Conservation (phyloP, 495 filamentous ascomycete genomes). For the Aspergillus bridgeri region DNA sequence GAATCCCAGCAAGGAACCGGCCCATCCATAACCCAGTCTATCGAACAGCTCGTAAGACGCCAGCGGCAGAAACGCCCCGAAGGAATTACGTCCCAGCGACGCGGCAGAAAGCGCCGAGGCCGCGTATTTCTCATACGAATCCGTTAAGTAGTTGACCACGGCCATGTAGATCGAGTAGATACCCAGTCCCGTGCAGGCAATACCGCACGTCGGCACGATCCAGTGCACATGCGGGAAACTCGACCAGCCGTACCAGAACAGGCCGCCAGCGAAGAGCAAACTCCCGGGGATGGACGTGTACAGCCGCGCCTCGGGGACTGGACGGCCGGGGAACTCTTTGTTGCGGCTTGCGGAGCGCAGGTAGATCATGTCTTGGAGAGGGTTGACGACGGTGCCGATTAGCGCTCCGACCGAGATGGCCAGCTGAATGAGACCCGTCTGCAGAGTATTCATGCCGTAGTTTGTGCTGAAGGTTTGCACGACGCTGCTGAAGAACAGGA, state of each 20-base stretch:
- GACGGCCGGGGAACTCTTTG: conserved; percentile 23
- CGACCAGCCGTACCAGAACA: conserved; percentile 46
- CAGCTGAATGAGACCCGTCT: conserved; percentile 37
- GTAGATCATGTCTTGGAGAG: conserved; percentile 38
- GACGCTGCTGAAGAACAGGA: conserved; percentile 42
- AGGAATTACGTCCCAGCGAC: conserved; percentile 32
- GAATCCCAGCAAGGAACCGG: conserved; percentile 41
- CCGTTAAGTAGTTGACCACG: conserved; percentile 45
- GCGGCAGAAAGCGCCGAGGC: conserved; percentile 36
- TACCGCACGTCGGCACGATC: conserved; percentile 40
- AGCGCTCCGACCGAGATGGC: conserved; percentile 42
- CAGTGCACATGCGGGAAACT: conserved; percentile 31
- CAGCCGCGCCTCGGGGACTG: conserved; percentile 41
- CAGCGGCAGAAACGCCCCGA: conserved; percentile 36
- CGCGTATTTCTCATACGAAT: conserved; percentile 43
- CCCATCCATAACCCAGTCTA: conserved; percentile 43
- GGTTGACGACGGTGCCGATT: conserved; percentile 41
- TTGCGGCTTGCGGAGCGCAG: conserved; percentile 28
- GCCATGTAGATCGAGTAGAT: conserved; percentile 48
- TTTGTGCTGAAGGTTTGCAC: conserved; percentile 37
- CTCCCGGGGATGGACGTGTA: conserved; percentile 40
- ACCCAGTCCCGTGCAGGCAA: conserved; percentile 33
- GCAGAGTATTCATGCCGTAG: conserved; percentile 33
- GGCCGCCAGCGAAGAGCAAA: conserved; percentile 37
- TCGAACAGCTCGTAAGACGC: conserved; percentile 37